Base-by-base conservation (phyloP, 83 land plant species). In the Picea engelmannii region DNA sequence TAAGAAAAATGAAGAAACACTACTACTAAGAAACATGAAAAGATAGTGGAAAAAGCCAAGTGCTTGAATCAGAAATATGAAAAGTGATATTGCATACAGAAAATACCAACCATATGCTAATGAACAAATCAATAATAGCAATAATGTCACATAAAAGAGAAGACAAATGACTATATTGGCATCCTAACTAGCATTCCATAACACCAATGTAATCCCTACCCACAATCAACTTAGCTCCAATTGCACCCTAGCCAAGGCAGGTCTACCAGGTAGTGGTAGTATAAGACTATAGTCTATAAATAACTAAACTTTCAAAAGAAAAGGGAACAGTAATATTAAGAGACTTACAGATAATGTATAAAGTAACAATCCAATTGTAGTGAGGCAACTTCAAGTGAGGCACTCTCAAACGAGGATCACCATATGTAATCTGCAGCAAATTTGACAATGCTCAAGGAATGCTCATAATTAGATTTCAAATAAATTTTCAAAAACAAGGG, bases 401-500 rank as follows among this genome's bases (percentile, higher is more conserved):
- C 81, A 96, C 88, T 63, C 98, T 86, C 24, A 91, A 91, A 44
- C 87, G 76, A 52, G 98, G 98, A 86, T 93, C 98, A 67, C 98
- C 98, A 92, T 96, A 96, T 2, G 98, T 96, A 77, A 96, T 89
- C 98, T 96, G 94, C 25, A 75, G 24, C 12, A 64, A 78, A 27
- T 65, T 21, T 62, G 13, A 80, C 71, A 70, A 31, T 15, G 11
- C 23, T 31, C 6, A 7, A 55, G 58, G n/a, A n/a, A n/a, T 18
- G n/a, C 21, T 31, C 67, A 73, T 64, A 6, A 70, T 44, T 52
- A 12, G 55, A 24, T 74, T 61, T 47, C 27, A 63, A 77, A 44
- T 7, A 68, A 77, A 16, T 23, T 15, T 20, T 76, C 44, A 78
- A 35, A 62, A 77, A 66, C 2, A 3, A 12, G 15, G 58, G 15